A percentile compares a stretch with the other conserved stretches of the same genome.
These are phyloP conservation scores for Fusarium algeriense DNA, from an alignment of 2,329 filamentous ascomycete species.

Conservation along the genomic window DNA sequence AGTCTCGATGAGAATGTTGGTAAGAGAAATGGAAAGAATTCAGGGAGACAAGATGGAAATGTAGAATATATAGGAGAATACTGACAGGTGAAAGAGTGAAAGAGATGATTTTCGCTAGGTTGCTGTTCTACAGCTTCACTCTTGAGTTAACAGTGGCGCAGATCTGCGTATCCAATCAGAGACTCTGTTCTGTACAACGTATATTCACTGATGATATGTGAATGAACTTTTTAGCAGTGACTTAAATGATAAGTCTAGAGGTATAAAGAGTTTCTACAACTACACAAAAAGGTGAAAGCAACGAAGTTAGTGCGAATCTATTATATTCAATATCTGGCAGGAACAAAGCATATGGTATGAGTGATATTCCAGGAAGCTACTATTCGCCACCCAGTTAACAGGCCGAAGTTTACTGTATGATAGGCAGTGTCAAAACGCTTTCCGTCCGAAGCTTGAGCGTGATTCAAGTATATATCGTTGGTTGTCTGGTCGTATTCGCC, in stretches of 20 bases:
- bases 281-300: neutral
- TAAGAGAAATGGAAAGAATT: neutral
- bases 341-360: neutral
- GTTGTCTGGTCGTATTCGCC: neutral
- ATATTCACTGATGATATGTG: neutral
- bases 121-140: neutral
- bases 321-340: neutral
- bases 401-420: too few relatives aligned
- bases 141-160: neutral
- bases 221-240: too few relatives aligned
- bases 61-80: neutral
- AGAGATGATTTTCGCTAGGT: neutral
- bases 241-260: too few relatives aligned
- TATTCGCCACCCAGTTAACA: neutral
- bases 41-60: accelerated
- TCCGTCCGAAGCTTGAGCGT: neutral
- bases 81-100: neutral
- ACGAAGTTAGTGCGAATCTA: neutral
- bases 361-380: neutral
- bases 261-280: too few relatives aligned
- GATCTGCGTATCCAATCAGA: neutral
- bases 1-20: neutral
- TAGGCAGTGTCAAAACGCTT: too few relatives aligned
- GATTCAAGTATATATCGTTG: neutral
- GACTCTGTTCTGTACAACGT: neutral